These are phyloP conservation scores for Candida nonsorbophila DNA, from an alignment of 805 yeast genomes.

Conservation along the genomic window DNA sequence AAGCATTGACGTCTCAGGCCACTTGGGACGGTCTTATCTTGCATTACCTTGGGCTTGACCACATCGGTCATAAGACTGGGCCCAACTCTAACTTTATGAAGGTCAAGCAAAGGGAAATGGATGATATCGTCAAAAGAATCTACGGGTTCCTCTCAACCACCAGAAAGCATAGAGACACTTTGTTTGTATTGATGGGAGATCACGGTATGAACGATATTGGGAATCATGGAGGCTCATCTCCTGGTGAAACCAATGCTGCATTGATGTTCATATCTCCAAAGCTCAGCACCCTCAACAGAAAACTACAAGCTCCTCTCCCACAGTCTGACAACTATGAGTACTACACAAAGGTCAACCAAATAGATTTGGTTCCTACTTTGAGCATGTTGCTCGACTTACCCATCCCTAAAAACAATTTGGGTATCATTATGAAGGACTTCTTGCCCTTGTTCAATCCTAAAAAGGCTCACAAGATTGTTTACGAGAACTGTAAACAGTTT, in stretches of 20 bases:
- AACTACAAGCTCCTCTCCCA: slow-evolving; percentile 32
- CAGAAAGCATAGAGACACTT: slow-evolving; percentile 33
- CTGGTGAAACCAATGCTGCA: slow-evolving; percentile 89
- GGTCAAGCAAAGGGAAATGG: slow-evolving; percentile 83
- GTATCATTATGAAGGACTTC: slow-evolving; percentile 59
- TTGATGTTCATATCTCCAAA: slow-evolving; percentile 63
- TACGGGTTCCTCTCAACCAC: slow-evolving; percentile 25
- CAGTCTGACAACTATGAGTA: slow-evolving; percentile 45
- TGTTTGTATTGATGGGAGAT: slow-evolving; percentile 80
- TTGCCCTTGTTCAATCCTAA: slow-evolving; percentile 44
- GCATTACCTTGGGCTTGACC: slow-evolving; percentile 93
- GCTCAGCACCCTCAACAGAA: slow-evolving; percentile 27
- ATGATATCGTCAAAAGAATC: slow-evolving; percentile 50
- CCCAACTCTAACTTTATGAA: slow-evolving; percentile 79
- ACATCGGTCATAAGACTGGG: slow-evolving; percentile 97
- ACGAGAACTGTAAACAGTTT: slow-evolving; percentile 57
- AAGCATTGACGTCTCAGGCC: slow-evolving; percentile 40
- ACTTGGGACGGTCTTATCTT: slow-evolving; percentile 83
- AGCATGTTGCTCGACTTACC: slow-evolving; percentile 57
- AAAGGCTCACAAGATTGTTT: slow-evolving; percentile 30
- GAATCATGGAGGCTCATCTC: slow-evolving; percentile 93
- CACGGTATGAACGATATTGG: slow-evolving; percentile 97
- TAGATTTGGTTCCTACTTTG: slow-evolving; percentile 70
- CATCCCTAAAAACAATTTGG: slow-evolving; percentile 69
- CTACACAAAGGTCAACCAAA: slow-evolving; percentile 52